Evolutionary conservation across 345 rosid genomes (phyloP).

Genomic region (Populus pruinosa): DNA sequence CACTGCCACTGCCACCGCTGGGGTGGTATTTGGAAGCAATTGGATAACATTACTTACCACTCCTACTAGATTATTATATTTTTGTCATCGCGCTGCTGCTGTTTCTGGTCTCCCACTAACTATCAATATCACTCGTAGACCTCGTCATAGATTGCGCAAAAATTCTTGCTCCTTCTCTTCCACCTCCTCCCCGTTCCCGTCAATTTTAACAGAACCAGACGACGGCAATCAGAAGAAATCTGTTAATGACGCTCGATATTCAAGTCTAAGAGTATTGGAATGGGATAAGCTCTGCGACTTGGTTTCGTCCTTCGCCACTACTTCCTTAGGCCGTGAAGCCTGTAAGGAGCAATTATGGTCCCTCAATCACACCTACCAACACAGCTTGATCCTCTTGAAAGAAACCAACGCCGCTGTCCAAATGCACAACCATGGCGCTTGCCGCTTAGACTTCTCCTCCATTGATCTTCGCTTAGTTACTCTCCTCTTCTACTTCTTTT

Average conservation of each 20-base stretch:
- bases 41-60: too few relatives aligned
- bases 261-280: slow-evolving; percentile 68
- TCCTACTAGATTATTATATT: too few relatives aligned
- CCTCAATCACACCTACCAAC: slow-evolving; percentile 52
- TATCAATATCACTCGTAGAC: too few relatives aligned
- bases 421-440: slow-evolving; percentile 70
- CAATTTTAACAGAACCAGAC: too few relatives aligned
- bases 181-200: too few relatives aligned
- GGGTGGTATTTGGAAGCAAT: too few relatives aligned
- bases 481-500: background rate
- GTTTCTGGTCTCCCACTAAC: too few relatives aligned
- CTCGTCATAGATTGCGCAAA: too few relatives aligned
- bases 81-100: too few relatives aligned
- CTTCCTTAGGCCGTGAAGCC: slow-evolving; percentile 74
- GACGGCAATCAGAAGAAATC: too few relatives aligned
- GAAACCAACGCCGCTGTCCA: slow-evolving; percentile 78
- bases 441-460: slow-evolving; percentile 55
- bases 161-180: too few relatives aligned
- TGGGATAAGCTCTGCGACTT: slow-evolving; percentile 88
- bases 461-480: slow-evolving; percentile 47
- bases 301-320: slow-evolving; percentile 73
- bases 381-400: slow-evolving; percentile 61
- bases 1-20: too few relatives aligned
- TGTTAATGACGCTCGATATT: slow-evolving; percentile 23
- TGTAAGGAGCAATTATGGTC: slow-evolving; percentile 64